Conservation (phyloP, 1,139 yeast genomes). For the Yamadazyma aaseri region DNA sequence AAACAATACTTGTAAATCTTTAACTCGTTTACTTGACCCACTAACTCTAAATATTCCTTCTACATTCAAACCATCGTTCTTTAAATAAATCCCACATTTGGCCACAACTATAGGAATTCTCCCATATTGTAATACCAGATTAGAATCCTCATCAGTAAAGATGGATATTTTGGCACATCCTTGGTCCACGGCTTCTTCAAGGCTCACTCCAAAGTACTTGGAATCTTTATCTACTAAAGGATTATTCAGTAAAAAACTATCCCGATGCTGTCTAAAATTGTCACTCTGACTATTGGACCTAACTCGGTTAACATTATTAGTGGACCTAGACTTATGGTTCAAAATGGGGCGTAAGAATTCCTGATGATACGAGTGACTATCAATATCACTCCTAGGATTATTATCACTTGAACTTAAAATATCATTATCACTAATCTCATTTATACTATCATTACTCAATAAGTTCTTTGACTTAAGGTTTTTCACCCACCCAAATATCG, state of each 20-base stretch:
- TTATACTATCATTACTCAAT: constrained; percentile 40
- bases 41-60: constrained; percentile 95
- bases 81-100: constrained; percentile 84
- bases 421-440: constrained; percentile 35
- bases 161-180: constrained; percentile 78
- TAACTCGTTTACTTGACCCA: constrained; percentile 86
- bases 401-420: constrained; percentile 20
- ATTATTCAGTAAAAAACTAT: constrained; percentile 50
- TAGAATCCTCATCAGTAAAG: constrained; percentile 48
- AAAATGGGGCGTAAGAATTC: constrained; percentile 48
- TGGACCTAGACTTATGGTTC: constrained; percentile 50
- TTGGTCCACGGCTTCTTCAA: constrained; percentile 65
- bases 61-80: constrained; percentile 69
- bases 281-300: constrained; percentile 33
- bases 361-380: constrained; percentile 21
- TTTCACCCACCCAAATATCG: constrained; percentile 51
- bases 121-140: constrained; percentile 67
- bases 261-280: constrained; percentile 51
- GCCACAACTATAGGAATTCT: constrained; percentile 90
- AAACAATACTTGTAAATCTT: constrained; percentile 79
- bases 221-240: constrained; percentile 48
- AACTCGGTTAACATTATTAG: constrained; percentile 45
- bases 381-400: constrained; percentile 20
- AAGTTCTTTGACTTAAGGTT: constrained; percentile 40
- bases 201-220: constrained; percentile 80